These are phyloP conservation scores for Pythium angustatum DNA, from an alignment of 352 stramenopile genomes.

Conservation along the genomic window DNA sequence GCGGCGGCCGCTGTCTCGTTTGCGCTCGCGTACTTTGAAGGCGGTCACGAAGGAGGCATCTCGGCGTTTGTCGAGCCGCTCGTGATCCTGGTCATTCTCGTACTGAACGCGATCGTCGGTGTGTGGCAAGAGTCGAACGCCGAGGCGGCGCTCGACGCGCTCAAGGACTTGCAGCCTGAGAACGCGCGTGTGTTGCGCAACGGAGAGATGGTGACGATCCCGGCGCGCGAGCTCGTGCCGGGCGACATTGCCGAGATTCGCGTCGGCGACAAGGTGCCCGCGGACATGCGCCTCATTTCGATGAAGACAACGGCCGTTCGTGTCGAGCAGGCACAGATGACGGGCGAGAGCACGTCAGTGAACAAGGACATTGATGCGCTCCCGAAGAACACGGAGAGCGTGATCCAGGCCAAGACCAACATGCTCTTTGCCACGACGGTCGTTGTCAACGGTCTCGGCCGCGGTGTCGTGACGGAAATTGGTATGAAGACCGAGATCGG, in stretches of 20 bases:
- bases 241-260: constrained; percentile 97
- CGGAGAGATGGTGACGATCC: constrained; percentile 82
- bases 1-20: constrained; percentile 94
- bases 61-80: constrained; percentile 95
- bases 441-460: constrained; percentile 94
- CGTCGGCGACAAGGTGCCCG: constrained; percentile 97
- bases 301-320: constrained; percentile 95
- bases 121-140: constrained; percentile 97
- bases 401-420: constrained; percentile 93
- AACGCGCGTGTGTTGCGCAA: constrained; percentile 88
- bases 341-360: constrained; percentile 94
- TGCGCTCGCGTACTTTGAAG: constrained; percentile 92
- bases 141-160: constrained; percentile 91
- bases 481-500: constrained; percentile 99
- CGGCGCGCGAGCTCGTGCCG: constrained; percentile 92
- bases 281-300: constrained; percentile 94
- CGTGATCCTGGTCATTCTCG: constrained; percentile 97
- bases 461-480: constrained; percentile 94
- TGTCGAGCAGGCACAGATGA: constrained; percentile 96
- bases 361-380: constrained; percentile 90
- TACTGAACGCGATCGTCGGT: constrained; percentile 96
- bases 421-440: constrained; percentile 98
- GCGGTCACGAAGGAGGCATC: constrained; percentile 80
- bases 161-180: constrained; percentile 96
- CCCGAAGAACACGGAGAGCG: constrained; percentile 60